Evolutionary conservation across 345 rosid genomes (phyloP), one percentile per base, ranked within the genome.

Genomic region (Eucalyptus guilfoylei): DNA sequence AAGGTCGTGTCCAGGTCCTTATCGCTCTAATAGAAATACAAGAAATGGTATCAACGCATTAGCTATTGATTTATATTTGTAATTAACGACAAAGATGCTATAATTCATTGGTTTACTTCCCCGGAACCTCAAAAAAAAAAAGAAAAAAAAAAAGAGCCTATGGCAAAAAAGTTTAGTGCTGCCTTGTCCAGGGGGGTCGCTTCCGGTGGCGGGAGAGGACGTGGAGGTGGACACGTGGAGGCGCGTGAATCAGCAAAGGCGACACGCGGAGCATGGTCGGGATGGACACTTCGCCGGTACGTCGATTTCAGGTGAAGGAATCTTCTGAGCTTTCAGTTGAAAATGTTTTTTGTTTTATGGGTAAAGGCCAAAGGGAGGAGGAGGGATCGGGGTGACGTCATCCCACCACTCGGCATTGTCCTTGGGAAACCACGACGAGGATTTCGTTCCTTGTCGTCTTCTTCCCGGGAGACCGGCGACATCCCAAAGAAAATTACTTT

Each of bases 1-100:
- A 50, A 50, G 23, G 0, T 0, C 3, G 23, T 50, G 9, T 50
- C 8, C 2, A 0, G 2, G 58, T 52, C 11, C 26, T 52, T 0
- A 14, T 1, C 0, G 9, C 19, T 4, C 8, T 14, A 14, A 7
- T 15, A 64, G 8, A 14, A 4, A 64, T 14, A 14, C 21, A 30
- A 64, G 11, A 64, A 64, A 7, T 30, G 7, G 11, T n/a, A 7
- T 64, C 6, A 4, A 14, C 37, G 10, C 19, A 30, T n/a, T n/a
- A 6, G 10, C 34, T 14, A 14, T n/a, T 64, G 14, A 64, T 14
- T 64, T 7, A 64, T 30, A n/a, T 64, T 64, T 7, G 37, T n/a
- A n/a, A 8, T n/a, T 15, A 60, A 60, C 8, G 69, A 28, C 6
- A n/a, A n/a, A 64, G 9, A n/a, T n/a, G 34, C 34, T 64, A n/a